Evolutionary conservation across 2,329 filamentous ascomycete species (phyloP).

Genomic region (Thielaviopsis cerberus): DNA sequence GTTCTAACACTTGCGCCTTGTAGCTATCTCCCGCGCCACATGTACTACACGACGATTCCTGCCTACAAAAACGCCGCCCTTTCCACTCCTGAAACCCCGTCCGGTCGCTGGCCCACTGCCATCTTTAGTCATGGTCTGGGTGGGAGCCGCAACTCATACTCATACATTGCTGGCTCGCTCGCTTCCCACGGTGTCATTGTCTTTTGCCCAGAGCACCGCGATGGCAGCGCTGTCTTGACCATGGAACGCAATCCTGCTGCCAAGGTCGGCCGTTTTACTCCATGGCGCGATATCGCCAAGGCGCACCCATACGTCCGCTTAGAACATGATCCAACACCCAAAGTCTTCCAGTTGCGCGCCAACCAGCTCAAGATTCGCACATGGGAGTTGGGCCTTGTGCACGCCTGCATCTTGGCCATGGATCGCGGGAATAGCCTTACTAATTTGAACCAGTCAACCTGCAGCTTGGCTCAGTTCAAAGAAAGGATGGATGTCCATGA

Average conservation of each 20-base stretch:
- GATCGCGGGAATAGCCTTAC: constrained; percentile 33
- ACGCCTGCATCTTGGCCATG: constrained; percentile 48
- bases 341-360: constrained; percentile 49
- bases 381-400: constrained; percentile 59
- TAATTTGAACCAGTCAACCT: constrained; percentile 33
- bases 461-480: constrained; percentile 38
- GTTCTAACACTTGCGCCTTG: neutral
- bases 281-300: constrained; percentile 6
- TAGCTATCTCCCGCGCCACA: constrained; percentile 49
- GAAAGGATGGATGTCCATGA: constrained; percentile 46
- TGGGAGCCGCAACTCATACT: constrained; percentile 67
- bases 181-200: constrained; percentile 69
- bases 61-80: constrained; percentile 53
- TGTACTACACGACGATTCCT: constrained; percentile 57
- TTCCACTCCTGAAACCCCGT: constrained; percentile 27
- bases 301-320: constrained; percentile 31
- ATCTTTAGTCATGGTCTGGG: constrained; percentile 76
- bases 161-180: constrained; percentile 59
- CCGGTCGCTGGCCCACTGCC: constrained; percentile 56
- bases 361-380: constrained; percentile 54
- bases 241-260: constrained; percentile 45
- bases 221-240: constrained; percentile 60
- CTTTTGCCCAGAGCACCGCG: constrained; percentile 64
- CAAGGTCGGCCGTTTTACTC: constrained; percentile 18
- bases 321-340: constrained; percentile 43